These are phyloP conservation scores for Aspergillus neoniger DNA, from an alignment of 2,329 filamentous ascomycete genomes.

Conservation along the genomic window DNA sequence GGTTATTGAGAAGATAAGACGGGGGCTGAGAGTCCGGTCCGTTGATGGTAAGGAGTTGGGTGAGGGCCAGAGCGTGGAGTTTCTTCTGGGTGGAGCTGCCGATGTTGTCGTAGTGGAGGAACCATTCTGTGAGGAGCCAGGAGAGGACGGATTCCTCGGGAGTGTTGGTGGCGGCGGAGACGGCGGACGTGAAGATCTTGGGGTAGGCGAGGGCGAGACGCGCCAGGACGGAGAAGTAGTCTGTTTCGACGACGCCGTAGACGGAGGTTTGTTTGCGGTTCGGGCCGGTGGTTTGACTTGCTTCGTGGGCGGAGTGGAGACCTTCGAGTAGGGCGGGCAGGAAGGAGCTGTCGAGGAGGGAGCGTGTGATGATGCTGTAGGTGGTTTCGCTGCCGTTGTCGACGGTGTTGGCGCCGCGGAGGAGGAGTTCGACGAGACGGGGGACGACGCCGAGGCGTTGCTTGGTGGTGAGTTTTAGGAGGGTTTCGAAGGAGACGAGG, in stretches of 20 bases:
- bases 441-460: constrained; percentile 45
- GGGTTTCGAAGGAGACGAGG: constrained; percentile 41
- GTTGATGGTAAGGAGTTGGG: constrained; percentile 45
- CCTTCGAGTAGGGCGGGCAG: constrained; percentile 65
- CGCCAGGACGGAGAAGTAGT: constrained; percentile 82
- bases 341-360: constrained; percentile 65
- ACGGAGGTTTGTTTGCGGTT: constrained; percentile 69
- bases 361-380: constrained; percentile 63
- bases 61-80: constrained; percentile 49
- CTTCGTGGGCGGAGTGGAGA: constrained; percentile 68
- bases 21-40: constrained; percentile 41
- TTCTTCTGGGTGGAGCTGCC: constrained; percentile 51
- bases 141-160: constrained; percentile 38
- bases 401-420: constrained; percentile 63
- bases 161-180: constrained; percentile 41
- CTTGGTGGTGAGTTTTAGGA: constrained; percentile 42
- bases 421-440: constrained; percentile 62
- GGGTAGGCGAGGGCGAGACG: constrained; percentile 76
- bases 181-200: constrained; percentile 61
- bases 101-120: constrained; percentile 51
- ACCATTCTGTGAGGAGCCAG: constrained; percentile 53
- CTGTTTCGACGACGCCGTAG: constrained; percentile 73
- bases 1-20: constrained; percentile 42
- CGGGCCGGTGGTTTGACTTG: constrained; percentile 80
- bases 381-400: constrained; percentile 60